A percentile compares a stretch with the other conserved stretches of the same genome.
Conservation (phyloP, 2,329 filamentous ascomycete genomes). For the Aspergillus phoenicis region DNA sequence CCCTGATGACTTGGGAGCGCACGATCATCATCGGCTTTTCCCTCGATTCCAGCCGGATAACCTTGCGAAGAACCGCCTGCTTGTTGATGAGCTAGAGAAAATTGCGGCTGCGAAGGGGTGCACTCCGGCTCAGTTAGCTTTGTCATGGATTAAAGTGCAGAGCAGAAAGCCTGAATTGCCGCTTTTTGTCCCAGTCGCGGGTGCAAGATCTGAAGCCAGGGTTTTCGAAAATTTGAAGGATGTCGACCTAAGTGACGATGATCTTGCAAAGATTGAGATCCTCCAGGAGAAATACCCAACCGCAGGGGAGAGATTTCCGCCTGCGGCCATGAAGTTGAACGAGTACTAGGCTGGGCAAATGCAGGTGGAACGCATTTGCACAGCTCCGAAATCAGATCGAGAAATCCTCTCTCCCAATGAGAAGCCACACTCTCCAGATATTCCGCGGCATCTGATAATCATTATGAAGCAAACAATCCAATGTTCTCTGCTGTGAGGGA, state of each 20-base stretch:
- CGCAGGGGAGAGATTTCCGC: conserved; percentile 19
- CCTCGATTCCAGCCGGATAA: conserved; percentile 66
- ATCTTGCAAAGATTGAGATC: conserved; percentile 30
- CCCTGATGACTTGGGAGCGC: conserved; percentile 57
- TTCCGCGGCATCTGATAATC: neutral
- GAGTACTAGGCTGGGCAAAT: conserved; percentile 1
- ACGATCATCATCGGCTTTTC: conserved; percentile 33
- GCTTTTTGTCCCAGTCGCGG: conserved; percentile 36
- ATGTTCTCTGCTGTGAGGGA: neutral
- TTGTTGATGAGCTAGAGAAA: conserved; percentile 61
- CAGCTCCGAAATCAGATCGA: neutral
- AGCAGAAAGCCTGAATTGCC: conserved; percentile 57
- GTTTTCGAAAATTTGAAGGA: conserved; percentile 35
- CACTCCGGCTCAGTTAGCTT: conserved; percentile 65
- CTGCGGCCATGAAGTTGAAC: neutral
- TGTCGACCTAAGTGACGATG: conserved; percentile 30
- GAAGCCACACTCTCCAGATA: conserved; percentile 6
- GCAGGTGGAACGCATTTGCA: neutral
- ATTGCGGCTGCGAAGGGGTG: conserved; percentile 63
- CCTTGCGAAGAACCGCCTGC: conserved; percentile 65
- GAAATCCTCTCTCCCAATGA: conserved; percentile 1
- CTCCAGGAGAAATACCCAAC: conserved; percentile 12
- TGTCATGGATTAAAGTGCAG: conserved; percentile 63
- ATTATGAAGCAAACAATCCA: neutral
- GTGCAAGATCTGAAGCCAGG: conserved; percentile 29